Percentiles rank a stretch among this genome's conserved stretches.
Evolutionary conservation across 805 yeast species (phyloP).

Genomic region (Candida sphagnicola): DNA sequence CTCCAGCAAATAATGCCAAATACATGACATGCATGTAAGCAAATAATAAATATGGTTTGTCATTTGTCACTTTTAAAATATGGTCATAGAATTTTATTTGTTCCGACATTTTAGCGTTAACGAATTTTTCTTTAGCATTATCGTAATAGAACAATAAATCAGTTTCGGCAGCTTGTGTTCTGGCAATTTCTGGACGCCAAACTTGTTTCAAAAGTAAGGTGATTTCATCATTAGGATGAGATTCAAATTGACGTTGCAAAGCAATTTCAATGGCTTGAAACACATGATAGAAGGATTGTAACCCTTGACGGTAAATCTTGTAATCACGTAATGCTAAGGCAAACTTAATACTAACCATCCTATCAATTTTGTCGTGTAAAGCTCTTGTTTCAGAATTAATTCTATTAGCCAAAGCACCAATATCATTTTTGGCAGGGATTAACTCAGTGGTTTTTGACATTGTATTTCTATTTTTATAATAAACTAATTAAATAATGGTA

Average conservation of each 20-base stretch:
- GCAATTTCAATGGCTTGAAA: constrained; percentile 60
- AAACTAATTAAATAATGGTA: no score
- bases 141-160: constrained; percentile 69
- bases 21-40: constrained; percentile 87
- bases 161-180: constrained; percentile 51
- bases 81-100: constrained; percentile 63
- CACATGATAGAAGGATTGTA: constrained; percentile 68
- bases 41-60: constrained; percentile 65
- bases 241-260: constrained; percentile 42
- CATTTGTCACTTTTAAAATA: constrained; percentile 48
- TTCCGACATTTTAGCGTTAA: constrained; percentile 51
- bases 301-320: constrained; percentile 74
- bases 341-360: constrained; percentile 62
- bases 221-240: constrained; percentile 24
- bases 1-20: constrained; percentile 84
- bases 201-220: constrained; percentile 50
- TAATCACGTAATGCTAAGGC: constrained; percentile 75
- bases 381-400: constrained; percentile 66
- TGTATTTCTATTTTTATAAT: no score
- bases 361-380: constrained; percentile 66
- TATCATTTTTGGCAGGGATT: constrained; percentile 73
- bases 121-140: constrained; percentile 51
- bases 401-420: constrained; percentile 81
- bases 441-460: constrained; percentile 13
- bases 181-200: constrained; percentile 68